A percentile compares a stretch with the other conserved stretches of the same genome.
phyloP scores from a whole-genome alignment of 148 eudicot genomes.

The Euryodendron excelsum region DNA sequence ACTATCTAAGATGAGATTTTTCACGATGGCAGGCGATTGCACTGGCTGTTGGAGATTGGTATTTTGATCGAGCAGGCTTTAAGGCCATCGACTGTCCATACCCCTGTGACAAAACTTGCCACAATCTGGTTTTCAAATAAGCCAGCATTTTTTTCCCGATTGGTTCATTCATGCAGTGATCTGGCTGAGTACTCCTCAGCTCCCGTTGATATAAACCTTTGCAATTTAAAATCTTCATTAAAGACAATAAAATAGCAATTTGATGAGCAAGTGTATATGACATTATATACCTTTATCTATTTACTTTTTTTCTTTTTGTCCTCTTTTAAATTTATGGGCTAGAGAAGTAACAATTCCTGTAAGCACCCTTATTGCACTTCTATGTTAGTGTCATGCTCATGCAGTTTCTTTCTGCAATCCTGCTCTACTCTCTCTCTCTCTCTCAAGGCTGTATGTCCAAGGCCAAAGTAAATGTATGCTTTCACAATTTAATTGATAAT shows the following conservation, averaged over 20 bases:
- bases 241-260: conserved; percentile 6
- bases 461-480: no score
- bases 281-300: background rate
- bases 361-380: background rate
- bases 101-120: conserved; percentile 89
- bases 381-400: background rate
- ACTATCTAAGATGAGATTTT: background rate
- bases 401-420: background rate
- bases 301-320: background rate
- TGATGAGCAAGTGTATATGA: conserved; percentile 4
- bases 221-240: background rate
- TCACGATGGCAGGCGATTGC: conserved; percentile 50
- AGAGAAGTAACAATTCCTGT: background rate
- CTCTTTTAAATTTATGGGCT: background rate
- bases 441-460: no score
- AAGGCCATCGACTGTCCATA: conserved; percentile 77
- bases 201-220: background rate
- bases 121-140: conserved; percentile 69
- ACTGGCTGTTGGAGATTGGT: conserved; percentile 87
- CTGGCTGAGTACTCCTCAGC: background rate
- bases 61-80: conserved; percentile 48
- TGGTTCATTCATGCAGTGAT: conserved; percentile 10
- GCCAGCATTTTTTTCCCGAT: background rate
- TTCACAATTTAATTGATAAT: no score
- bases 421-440: background rate